Percentiles rank a stretch among this genome's conserved stretches.
These are phyloP conservation scores for Candida nitratophila DNA, from an alignment of 805 yeast species.

Conservation along the genomic window DNA sequence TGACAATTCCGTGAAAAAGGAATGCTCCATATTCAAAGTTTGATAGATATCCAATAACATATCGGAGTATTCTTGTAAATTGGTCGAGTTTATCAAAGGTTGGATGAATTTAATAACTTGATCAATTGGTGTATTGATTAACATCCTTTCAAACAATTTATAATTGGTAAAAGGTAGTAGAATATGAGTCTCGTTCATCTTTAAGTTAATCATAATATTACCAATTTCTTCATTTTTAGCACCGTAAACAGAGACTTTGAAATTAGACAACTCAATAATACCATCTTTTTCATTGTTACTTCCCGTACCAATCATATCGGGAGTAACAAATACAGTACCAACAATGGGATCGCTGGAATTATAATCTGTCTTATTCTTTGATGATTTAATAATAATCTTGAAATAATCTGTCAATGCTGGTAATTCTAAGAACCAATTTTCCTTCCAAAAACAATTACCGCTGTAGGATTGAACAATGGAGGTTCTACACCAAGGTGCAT, in stretches of 20 bases:
- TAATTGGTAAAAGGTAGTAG: slow-evolving; percentile 57
- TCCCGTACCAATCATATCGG: slow-evolving; percentile 38
- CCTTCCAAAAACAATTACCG: slow-evolving; percentile 75
- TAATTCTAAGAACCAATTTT: slow-evolving; percentile 56
- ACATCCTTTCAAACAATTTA: slow-evolving; percentile 53
- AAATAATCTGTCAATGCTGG: slow-evolving; percentile 49
- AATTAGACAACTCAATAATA: slow-evolving; percentile 4
- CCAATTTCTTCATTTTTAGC: slow-evolving; percentile 41
- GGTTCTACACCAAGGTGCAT: slow-evolving; percentile 71
- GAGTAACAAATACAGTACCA: slow-evolving; percentile 50
- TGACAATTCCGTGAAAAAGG: slow-evolving; percentile 67
- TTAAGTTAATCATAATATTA: slow-evolving; percentile 44
- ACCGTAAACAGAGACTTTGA: slow-evolving; percentile 27
- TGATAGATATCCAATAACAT: slow-evolving; percentile 72
- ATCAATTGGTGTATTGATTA: slow-evolving; percentile 44
- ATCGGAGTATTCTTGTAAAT: slow-evolving; percentile 48
- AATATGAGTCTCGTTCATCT: slow-evolving; percentile 46
- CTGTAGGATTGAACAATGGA: slow-evolving; percentile 44
- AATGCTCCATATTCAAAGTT: slow-evolving; percentile 56
- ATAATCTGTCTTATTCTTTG: slow-evolving; percentile 17
- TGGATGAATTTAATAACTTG: slow-evolving; percentile 45
- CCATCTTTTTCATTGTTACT: slow-evolving; percentile 12
- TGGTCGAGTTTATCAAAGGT: slow-evolving; percentile 18
- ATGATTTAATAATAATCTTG: slow-evolving; percentile 35
- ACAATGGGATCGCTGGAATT: slow-evolving; percentile 15